A percentile compares a stretch with the other conserved stretches of the same genome.
These are phyloP conservation scores for Paecilomyces variotii DNA, from an alignment of 2,329 filamentous ascomycete genomes.

Conservation along the genomic window DNA sequence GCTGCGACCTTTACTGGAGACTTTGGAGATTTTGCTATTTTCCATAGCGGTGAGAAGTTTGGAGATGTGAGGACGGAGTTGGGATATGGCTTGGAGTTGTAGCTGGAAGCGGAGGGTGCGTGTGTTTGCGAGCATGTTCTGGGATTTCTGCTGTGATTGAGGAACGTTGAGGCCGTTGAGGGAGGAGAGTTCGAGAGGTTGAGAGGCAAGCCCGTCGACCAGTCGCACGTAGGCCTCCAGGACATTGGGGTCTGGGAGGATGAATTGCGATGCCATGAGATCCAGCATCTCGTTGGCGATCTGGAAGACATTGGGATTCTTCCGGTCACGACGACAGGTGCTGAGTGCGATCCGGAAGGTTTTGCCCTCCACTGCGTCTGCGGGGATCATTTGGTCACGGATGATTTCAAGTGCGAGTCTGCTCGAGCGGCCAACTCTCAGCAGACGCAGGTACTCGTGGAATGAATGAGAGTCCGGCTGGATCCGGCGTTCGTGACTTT, in stretches of 20 bases:
- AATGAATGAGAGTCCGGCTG: conserved; percentile 66
- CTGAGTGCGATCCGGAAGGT: conserved; percentile 67
- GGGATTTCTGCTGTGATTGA: conserved; percentile 6
- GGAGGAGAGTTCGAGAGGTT: conserved; percentile 20
- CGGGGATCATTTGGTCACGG: conserved; percentile 42
- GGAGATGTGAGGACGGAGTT: conserved; percentile 19
- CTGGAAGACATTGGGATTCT: conserved; percentile 61
- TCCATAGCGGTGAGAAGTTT: conserved; percentile 23
- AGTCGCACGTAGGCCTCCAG: conserved; percentile 23
- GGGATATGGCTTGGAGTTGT: conserved; percentile 12
- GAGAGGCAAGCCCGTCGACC: conserved; percentile 15
- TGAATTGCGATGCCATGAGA: conserved; percentile 44
- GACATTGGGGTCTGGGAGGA: conserved; percentile 22
- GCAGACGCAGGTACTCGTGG: conserved; percentile 57
- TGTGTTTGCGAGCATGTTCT: conserved; percentile 17
- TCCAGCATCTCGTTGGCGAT: conserved; percentile 59
- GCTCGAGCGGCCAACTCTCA: conserved; percentile 60
- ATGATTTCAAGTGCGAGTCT: conserved; percentile 54
- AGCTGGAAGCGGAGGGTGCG: conserved; percentile 18
- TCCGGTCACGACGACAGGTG: conserved; percentile 66
- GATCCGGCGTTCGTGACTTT: conserved; percentile 44
- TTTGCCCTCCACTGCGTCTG: conserved; percentile 36
- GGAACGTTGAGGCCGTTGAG: conserved; percentile 18
- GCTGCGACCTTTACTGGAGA: conserved; percentile 2
- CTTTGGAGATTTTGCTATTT: conserved; percentile 5